These are phyloP conservation scores for Tylopilus sp. DNA, from an alignment of 768 basidiomycete species.

Conservation along the genomic window DNA sequence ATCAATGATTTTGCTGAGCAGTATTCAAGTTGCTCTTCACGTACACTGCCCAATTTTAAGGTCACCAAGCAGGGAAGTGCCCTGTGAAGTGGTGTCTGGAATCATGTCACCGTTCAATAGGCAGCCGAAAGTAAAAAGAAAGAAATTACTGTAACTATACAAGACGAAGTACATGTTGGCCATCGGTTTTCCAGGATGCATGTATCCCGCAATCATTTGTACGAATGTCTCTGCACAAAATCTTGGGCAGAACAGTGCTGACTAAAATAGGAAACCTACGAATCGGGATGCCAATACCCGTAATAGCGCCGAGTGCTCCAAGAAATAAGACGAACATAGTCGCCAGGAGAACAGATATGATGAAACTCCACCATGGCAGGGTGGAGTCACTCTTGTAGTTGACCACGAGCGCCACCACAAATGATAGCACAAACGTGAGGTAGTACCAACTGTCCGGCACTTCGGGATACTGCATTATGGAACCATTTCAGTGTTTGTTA, in stretches of 20 bases:
- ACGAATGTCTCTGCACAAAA: constrained; percentile 23
- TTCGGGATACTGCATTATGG: constrained; percentile 31
- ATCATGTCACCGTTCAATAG: constrained; percentile 6
- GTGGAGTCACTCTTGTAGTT: constrained; percentile 51
- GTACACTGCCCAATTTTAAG: constrained; percentile 42
- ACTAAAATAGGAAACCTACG: background rate
- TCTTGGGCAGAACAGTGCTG: background rate
- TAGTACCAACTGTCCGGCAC: constrained; percentile 34
- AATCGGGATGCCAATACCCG: constrained; percentile 26
- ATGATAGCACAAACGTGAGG: constrained; percentile 23
- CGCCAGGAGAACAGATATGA: constrained; percentile 52
- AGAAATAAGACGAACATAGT: constrained; percentile 49
- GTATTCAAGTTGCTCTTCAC: background rate
- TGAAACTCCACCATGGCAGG: constrained; percentile 58
- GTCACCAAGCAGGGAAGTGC: constrained; percentile 51
- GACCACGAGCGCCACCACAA: constrained; percentile 51
- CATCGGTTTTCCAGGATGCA: constrained; percentile 36
- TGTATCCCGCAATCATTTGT: constrained; percentile 37
- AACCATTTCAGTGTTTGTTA: too few relatives aligned
- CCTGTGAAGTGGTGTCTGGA: constrained; percentile 50
- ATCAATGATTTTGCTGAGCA: constrained; percentile 35
- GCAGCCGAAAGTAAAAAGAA: background rate
- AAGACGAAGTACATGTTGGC: constrained; percentile 45
- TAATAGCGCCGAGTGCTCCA: constrained; percentile 51
- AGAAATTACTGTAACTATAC: constrained; percentile 43